A percentile compares a stretch with the other conserved stretches of the same genome.
Conservation (phyloP, 2,329 filamentous ascomycete genomes). For the Trichoderma afroharzianum region DNA sequence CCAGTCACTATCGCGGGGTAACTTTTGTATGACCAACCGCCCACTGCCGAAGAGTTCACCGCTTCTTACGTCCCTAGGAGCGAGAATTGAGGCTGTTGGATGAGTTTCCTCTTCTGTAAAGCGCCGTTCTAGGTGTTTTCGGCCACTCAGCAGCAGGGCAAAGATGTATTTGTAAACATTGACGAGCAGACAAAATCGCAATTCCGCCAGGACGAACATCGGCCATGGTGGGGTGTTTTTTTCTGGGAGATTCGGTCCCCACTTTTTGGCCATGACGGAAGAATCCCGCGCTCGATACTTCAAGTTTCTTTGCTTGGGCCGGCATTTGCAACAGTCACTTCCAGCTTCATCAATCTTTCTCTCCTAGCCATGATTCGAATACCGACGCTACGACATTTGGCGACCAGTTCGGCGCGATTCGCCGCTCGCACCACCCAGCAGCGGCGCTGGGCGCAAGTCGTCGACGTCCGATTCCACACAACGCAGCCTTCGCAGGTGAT, state of each 20-base stretch:
- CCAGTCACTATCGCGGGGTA: slow-evolving; percentile 8
- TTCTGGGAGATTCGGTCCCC: neutral
- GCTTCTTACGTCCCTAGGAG: neutral
- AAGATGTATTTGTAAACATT: neutral
- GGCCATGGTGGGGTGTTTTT: slow-evolving; percentile 18
- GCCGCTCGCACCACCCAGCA: slow-evolving; percentile 45
- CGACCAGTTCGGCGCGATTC: slow-evolving; percentile 29
- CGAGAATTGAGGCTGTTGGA: neutral
- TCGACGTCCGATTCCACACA: slow-evolving; percentile 85
- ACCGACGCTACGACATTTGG: slow-evolving; percentile 47
- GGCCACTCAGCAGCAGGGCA: neutral
- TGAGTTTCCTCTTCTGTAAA: neutral
- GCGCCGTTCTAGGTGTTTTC: neutral
- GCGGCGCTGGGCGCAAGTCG: slow-evolving; percentile 84
- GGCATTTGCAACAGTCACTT: neutral
- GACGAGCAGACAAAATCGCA: neutral
- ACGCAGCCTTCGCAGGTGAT: slow-evolving; percentile 66
- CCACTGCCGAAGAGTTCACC: neutral
- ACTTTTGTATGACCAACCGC: neutral
- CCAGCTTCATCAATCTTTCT: neutral
- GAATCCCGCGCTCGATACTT: slow-evolving; percentile 6
- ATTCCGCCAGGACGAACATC: neutral
- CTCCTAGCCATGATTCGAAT: slow-evolving; percentile 28
- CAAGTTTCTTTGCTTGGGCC: neutral
- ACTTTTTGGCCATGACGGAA: slow-evolving; percentile 18